phyloP scores from a whole-genome alignment of 495 filamentous ascomycete genomes.

The Cudoniella acicularis region DNA sequence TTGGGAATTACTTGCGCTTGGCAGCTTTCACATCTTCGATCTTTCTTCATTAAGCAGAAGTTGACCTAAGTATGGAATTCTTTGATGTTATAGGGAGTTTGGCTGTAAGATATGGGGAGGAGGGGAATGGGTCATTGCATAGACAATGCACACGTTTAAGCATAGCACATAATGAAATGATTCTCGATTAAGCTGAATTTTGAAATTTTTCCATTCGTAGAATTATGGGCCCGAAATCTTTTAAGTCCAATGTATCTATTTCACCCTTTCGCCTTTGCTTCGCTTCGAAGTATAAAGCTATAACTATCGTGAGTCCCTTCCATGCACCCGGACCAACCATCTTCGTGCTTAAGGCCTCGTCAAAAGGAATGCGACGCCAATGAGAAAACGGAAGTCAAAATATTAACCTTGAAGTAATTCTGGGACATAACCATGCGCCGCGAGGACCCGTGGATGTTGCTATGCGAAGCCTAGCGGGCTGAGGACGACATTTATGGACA shows the following conservation, averaged over 20 bases:
- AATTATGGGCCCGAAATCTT: constrained; percentile 21
- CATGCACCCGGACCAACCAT: constrained; percentile 20
- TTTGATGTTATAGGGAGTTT: not conserved
- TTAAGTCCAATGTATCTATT: constrained; percentile 24
- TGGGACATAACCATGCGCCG: constrained; percentile 20
- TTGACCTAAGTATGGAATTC: constrained; percentile 56
- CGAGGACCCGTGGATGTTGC: constrained; percentile 7
- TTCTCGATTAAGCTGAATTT: not conserved
- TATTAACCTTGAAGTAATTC: constrained; percentile 27
- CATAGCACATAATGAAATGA: constrained; percentile 17
- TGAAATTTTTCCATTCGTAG: constrained; percentile 20
- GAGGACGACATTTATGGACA: constrained; percentile 24
- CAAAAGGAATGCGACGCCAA: constrained; percentile 25
- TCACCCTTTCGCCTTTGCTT: constrained; percentile 26
- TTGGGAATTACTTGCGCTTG: constrained; percentile 90
- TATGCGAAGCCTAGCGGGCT: constrained; percentile 1
- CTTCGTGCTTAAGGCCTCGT: constrained; percentile 18
- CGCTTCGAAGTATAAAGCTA: constrained; percentile 23
- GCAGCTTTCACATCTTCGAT: constrained; percentile 91
- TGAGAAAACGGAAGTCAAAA: constrained; percentile 17
- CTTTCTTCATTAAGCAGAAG: constrained; percentile 99
- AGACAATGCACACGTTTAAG: not conserved
- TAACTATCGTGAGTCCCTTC: constrained; percentile 22
- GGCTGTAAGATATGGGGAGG: constrained; percentile 1
- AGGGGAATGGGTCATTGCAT: not conserved